Evolutionary conservation across 768 basidiomycete species (phyloP), one percentile per base, ranked within the genome.

Genomic region (Trametes cinnabarina): DNA sequence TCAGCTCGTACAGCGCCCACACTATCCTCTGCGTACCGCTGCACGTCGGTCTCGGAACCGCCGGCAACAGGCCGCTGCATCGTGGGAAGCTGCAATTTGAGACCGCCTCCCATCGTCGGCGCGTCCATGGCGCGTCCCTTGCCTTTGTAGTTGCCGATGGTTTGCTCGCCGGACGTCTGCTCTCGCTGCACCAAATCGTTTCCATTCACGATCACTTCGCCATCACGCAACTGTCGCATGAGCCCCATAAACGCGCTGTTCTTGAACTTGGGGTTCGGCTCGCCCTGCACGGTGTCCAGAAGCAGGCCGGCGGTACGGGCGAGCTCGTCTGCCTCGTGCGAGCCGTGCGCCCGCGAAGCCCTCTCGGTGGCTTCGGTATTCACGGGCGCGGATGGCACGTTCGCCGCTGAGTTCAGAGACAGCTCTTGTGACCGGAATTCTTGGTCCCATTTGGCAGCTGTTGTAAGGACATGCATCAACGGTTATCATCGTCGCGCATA

Each of bases 191-290:
- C 88, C 71, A 97, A 82, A 50, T 86, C 73, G 66, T 94, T 86
- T 19, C 88, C 90, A 47, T 90, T 85, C 2, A 96, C 86, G 15
- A 86, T 79, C 39, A 92, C 78, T 66, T 88, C 82, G 8, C 86
- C 82, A 71, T 94, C 94, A 37, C 91, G 78, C 54, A 97, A 73
- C 69, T 91, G 85, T 50, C 81, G 82, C 94, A 97, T 96, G 25
- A 97, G 78, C 20, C 80, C 79, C 78, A 97, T 77, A 69, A 97
- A 97, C 57, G 82, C 79, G 70, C 91, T 93, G 30, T 92, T 82
- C 72, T 84, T 79, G 66, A 97, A 94, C 69, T 96, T 97, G 34
- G 86, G 83, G 67, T 91, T 93, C 66, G 81, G 78, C 53, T 90
- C 90, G 57, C 86, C 73, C 66, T 82, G 77, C 44, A 95, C 82